Conservation (phyloP, 148 eudicot genomes). For the Fallopia convolvulus region DNA sequence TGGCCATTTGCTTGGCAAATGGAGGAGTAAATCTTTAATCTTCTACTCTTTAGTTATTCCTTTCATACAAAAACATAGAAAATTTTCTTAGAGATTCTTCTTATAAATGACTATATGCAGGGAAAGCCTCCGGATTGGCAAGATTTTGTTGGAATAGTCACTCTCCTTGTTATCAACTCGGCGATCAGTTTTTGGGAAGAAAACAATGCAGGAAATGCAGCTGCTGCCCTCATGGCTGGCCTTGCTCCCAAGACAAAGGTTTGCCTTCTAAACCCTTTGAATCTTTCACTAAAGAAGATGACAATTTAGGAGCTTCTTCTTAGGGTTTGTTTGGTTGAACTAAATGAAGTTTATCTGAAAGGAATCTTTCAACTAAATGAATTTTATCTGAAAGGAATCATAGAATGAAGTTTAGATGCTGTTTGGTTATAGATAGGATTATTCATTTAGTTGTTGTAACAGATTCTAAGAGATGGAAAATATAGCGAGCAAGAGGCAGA, state of each 20-base stretch:
- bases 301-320: neutral
- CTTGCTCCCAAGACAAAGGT: conserved; percentile 85
- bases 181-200: conserved; percentile 75
- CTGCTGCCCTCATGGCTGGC: conserved; percentile 80
- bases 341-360: too few species aligned
- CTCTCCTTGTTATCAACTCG: conserved; percentile 60
- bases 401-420: too few species aligned
- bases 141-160: conserved; percentile 60
- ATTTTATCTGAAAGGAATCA: too few species aligned
- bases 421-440: too few species aligned
- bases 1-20: conserved; percentile 76
- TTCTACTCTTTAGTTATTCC: neutral
- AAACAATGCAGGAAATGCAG: conserved; percentile 85
- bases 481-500: conserved; percentile 64
- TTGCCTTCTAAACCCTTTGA: neutral
- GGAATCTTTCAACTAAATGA: too few species aligned
- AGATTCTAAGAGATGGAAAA: conserved; percentile 50
- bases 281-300: too few species aligned
- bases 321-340: neutral
- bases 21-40: conserved; percentile 42
- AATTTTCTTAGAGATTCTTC: neutral
- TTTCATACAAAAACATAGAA: neutral
- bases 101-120: conserved; percentile 30
- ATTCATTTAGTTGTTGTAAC: neutral
- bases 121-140: conserved; percentile 78